Percentiles rank a stretch among this genome's conserved stretches.
These are phyloP conservation scores for Trichocladium antarcticum DNA, from an alignment of 495 filamentous ascomycete genomes.

Conservation along the genomic window DNA sequence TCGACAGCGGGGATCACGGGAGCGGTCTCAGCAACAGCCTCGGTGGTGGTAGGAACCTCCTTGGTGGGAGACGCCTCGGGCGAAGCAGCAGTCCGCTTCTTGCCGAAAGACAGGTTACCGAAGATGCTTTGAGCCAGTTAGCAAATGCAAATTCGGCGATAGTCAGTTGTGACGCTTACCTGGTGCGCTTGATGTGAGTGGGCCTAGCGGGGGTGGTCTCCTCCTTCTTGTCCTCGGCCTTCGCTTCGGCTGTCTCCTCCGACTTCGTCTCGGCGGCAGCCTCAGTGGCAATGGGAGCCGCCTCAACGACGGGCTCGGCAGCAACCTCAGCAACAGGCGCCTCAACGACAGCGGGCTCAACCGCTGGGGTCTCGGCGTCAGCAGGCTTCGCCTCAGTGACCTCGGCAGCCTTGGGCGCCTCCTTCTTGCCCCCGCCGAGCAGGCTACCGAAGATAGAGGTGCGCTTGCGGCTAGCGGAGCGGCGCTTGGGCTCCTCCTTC, in stretches of 20 bases:
- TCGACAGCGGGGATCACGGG: slow-evolving; percentile 49
- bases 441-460: slow-evolving; percentile 68
- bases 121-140: slow-evolving; percentile 43
- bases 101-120: slow-evolving; percentile 40
- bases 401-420: slow-evolving; percentile 49
- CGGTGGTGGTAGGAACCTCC: slow-evolving; percentile 29
- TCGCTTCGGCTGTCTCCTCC: slow-evolving; percentile 22
- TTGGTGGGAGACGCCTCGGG: slow-evolving; percentile 28
- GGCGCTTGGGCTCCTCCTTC: slow-evolving; percentile 45
- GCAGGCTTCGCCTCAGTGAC: slow-evolving; percentile 35
- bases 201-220: slow-evolving; percentile 25
- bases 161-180: background rate
- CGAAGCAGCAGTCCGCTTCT: slow-evolving; percentile 41
- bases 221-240: slow-evolving; percentile 11
- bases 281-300: slow-evolving; percentile 26
- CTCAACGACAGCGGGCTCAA: slow-evolving; percentile 19
- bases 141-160: background rate
- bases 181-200: slow-evolving; percentile 6
- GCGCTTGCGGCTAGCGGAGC: slow-evolving; percentile 82
- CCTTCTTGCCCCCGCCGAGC: slow-evolving; percentile 69
- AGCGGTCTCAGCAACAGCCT: slow-evolving; percentile 43
- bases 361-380: slow-evolving; percentile 29
- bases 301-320: slow-evolving; percentile 28
- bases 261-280: slow-evolving; percentile 19
- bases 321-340: slow-evolving; percentile 19